Percentiles rank a stretch among this genome's conserved stretches.
phyloP scores from a whole-genome alignment of 2,329 filamentous ascomycete genomes.

The Pseudogymnoascus sp. region DNA sequence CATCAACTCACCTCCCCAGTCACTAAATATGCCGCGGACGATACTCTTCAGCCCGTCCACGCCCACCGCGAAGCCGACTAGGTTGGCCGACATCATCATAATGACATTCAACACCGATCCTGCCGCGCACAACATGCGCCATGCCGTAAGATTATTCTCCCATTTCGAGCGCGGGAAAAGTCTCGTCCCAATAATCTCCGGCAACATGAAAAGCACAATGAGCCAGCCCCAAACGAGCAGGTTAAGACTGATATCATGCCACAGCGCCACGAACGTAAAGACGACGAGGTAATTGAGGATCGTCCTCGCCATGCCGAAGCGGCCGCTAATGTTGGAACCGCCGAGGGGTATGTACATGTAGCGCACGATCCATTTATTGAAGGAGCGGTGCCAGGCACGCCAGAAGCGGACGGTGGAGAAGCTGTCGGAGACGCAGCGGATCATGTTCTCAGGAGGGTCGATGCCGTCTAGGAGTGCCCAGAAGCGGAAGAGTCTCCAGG shows the following conservation, averaged over 20 bases:
- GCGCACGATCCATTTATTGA: constrained; percentile 87
- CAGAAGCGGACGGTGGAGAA: constrained; percentile 87
- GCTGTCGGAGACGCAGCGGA: constrained; percentile 92
- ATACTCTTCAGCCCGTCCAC: constrained; percentile 77
- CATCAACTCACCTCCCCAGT: constrained; percentile 52
- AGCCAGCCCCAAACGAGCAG: constrained; percentile 96
- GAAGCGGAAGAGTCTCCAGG: constrained; percentile 98
- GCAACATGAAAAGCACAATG: constrained; percentile 85
- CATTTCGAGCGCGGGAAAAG: constrained; percentile 65
- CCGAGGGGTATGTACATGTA: constrained; percentile 93
- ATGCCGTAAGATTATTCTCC: constrained; percentile 59
- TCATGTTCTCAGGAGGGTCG: constrained; percentile 96
- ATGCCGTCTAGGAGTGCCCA: constrained; percentile 87
- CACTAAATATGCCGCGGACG: constrained; percentile 63
- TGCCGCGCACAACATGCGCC: constrained; percentile 70
- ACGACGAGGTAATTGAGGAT: constrained; percentile 72
- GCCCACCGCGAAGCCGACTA: constrained; percentile 91
- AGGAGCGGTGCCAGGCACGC: constrained; percentile 92
- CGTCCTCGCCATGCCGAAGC: constrained; percentile 43
- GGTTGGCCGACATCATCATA: constrained; percentile 93
- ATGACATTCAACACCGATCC: constrained; percentile 78
- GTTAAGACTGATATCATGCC: constrained; percentile 92
- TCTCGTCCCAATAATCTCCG: constrained; percentile 65
- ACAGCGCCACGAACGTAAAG: constrained; percentile 94
- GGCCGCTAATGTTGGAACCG: constrained; percentile 47